phyloP scores from a whole-genome alignment of 148 eudicot species.

The Heliamphora exappendiculata region DNA sequence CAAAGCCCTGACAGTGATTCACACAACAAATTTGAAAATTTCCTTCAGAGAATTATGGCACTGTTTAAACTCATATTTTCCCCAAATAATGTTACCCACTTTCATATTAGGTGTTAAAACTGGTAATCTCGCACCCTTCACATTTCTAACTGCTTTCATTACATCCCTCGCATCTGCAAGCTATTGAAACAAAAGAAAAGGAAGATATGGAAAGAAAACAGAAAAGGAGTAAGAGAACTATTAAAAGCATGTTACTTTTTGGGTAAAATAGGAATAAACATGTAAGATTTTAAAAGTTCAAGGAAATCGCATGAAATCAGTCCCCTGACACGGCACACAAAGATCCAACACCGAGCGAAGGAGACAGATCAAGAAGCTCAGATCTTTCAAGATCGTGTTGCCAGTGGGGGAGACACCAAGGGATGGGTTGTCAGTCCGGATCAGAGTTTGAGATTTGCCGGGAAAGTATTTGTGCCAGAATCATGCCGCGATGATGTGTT shows the following conservation, averaged over 20 bases:
- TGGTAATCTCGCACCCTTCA: slow-evolving; percentile 58
- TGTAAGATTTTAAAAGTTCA: too few relatives aligned
- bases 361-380: too few relatives aligned
- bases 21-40: background rate
- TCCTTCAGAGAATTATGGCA: background rate
- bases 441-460: too few relatives aligned
- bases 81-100: slow-evolving; percentile 30
- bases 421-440: too few relatives aligned
- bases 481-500: too few relatives aligned
- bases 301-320: too few relatives aligned
- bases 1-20: slow-evolving; percentile 66
- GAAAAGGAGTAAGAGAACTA: background rate
- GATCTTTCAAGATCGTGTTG: too few relatives aligned
- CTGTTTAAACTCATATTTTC: background rate
- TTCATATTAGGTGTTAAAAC: slow-evolving; percentile 92
- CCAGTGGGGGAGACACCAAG: too few relatives aligned
- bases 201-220: background rate
- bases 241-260: background rate
- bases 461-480: too few relatives aligned
- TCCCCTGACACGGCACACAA: too few relatives aligned
- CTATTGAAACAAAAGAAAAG: slow-evolving; percentile 14
- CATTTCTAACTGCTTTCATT: slow-evolving; percentile 48
- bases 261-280: background rate
- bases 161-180: slow-evolving; percentile 90
- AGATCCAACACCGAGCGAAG: too few relatives aligned